Percentiles rank a stretch among this genome's conserved stretches.
Evolutionary conservation across 306 rosid genomes (phyloP).

Genomic region (Pyrus pyrifolia): DNA sequence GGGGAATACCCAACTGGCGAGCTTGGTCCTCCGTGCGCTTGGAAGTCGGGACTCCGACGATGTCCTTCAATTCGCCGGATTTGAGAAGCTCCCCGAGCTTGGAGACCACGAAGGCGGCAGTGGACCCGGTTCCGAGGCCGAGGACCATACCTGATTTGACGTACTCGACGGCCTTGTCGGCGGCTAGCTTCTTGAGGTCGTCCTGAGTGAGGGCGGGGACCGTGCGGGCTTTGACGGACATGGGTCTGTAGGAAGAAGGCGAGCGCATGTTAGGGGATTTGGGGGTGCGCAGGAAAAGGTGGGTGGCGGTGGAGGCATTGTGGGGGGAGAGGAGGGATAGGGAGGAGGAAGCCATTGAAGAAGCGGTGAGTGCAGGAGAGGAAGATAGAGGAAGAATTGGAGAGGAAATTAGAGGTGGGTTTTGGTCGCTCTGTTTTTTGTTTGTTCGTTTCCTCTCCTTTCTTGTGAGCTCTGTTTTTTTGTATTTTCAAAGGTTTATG

Average conservation of each 20-base stretch:
- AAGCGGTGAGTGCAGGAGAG: not conserved
- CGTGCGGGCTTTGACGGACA: conserved; percentile 46
- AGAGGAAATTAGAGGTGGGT: not conserved
- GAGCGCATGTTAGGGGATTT: conserved; percentile 38
- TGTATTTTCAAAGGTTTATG: not conserved
- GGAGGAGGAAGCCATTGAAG: conserved; percentile 53
- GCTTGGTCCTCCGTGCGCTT: conserved; percentile 89
- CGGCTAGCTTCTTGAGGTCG: conserved; percentile 75
- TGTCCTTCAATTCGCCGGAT: conserved; percentile 55
- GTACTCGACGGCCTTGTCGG: conserved; percentile 75
- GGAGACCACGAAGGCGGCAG: conserved; percentile 83
- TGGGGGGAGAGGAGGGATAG: conserved; percentile 48
- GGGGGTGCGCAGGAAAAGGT: conserved; percentile 42
- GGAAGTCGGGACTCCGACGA: conserved; percentile 71
- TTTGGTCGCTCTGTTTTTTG: not conserved
- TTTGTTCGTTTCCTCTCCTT: not conserved
- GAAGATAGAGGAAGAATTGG: not conserved
- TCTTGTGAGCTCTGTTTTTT: not conserved
- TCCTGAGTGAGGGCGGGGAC: conserved; percentile 63
- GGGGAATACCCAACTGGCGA: conserved; percentile 64
- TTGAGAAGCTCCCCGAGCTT: conserved; percentile 59
- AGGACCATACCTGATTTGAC: conserved; percentile 81
- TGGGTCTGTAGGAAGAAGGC: not conserved
- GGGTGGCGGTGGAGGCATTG: conserved; percentile 35
- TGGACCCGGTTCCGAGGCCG: conserved; percentile 89